Evolutionary conservation across 2,329 filamentous ascomycete species (phyloP).

Genomic region (Elsinoe batatas): DNA sequence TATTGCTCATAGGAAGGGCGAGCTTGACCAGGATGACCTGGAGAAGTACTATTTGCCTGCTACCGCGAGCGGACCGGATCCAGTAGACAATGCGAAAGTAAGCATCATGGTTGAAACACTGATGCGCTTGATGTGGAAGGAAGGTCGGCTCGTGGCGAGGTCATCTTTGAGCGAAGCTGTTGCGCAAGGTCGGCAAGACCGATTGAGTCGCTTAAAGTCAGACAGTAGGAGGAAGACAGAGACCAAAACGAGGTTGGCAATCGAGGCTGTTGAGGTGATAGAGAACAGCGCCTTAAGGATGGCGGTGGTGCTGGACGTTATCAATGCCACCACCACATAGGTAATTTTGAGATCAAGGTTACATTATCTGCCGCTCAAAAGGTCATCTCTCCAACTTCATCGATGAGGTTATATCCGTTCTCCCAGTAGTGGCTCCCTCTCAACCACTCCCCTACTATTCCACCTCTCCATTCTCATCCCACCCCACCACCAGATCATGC

Average conservation of each 20-base stretch:
- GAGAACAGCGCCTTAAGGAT: conserved; percentile 28
- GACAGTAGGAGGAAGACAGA: conserved; percentile 37
- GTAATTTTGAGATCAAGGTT: too few relatives aligned
- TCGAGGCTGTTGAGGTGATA: conserved; percentile 27
- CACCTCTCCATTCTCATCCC: conserved; percentile 32
- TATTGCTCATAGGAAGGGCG: conserved; percentile 30
- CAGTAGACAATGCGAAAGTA: conserved; percentile 63
- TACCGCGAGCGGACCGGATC: conserved; percentile 50
- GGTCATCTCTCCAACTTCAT: neutral
- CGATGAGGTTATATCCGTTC: neutral
- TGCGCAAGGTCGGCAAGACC: conserved; percentile 43
- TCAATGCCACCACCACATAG: neutral
- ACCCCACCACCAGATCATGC: conserved; percentile 66
- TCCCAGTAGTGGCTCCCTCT: neutral
- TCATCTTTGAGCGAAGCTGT: conserved; percentile 36
- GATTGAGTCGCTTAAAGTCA: conserved; percentile 37
- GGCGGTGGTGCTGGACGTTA: conserved; percentile 10
- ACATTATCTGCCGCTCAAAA: neutral
- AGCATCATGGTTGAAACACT: conserved; percentile 59
- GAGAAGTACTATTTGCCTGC: conserved; percentile 55
- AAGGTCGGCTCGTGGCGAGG: conserved; percentile 25
- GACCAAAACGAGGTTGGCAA: conserved; percentile 26
- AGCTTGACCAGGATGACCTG: conserved; percentile 42
- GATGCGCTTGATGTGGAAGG: conserved; percentile 42
- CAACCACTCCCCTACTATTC: neutral